Percentiles rank a stretch among this genome's conserved stretches.
These are phyloP conservation scores for Athelia psychrophila DNA, from an alignment of 1,284 basidiomycete genomes.

Conservation along the genomic window DNA sequence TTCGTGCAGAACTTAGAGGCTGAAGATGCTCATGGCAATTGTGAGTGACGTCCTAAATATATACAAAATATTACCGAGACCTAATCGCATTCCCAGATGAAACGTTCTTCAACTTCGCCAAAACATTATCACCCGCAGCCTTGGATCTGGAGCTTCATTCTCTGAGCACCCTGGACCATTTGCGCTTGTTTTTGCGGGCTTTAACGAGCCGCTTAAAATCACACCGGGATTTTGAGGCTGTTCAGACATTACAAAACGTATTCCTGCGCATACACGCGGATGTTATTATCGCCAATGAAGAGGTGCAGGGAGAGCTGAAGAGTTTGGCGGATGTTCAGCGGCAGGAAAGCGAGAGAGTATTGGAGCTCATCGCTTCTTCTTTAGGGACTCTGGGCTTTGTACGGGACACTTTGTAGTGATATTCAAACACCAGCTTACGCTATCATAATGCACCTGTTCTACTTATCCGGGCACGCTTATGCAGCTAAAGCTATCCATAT, in stretches of 20 bases:
- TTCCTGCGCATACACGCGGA: conserved; percentile 88
- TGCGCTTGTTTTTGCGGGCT: conserved; percentile 73
- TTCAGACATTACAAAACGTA: conserved; percentile 86
- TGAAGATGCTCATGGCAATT: conserved; percentile 60
- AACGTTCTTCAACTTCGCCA: conserved; percentile 82
- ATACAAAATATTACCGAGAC: background rate
- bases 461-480: too few species aligned
- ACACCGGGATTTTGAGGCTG: conserved; percentile 92
- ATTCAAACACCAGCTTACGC: too few species aligned
- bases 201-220: conserved; percentile 73
- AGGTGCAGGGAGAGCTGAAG: conserved; percentile 57
- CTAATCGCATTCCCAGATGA: conserved; percentile 60
- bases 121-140: conserved; percentile 86
- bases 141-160: conserved; percentile 91
- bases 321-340: conserved; percentile 60
- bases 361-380: conserved; percentile 69
- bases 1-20: conserved; percentile 67
- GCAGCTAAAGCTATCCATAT: too few species aligned
- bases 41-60: too few species aligned
- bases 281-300: conserved; percentile 66
- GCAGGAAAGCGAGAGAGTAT: conserved; percentile 69
- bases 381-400: conserved; percentile 74
- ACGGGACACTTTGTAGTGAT: conserved; percentile 36
- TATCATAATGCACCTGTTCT: too few species aligned
- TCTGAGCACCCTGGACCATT: conserved; percentile 61